Base-by-base conservation (phyloP, 345 rosid genomes). In the Microthlaspi erraticum region DNA sequence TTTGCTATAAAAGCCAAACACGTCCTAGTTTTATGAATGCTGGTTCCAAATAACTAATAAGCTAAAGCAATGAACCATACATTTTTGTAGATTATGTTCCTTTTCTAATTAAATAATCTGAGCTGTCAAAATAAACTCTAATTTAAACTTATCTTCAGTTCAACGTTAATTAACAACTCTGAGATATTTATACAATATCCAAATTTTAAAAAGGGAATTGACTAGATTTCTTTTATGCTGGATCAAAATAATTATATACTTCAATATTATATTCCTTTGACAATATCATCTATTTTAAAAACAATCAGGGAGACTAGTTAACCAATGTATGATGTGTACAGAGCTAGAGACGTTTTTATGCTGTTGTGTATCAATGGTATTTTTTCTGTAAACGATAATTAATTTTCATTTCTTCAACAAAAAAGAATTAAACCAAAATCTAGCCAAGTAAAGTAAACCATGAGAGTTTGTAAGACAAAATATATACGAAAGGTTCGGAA, bases 61-160 rank as follows among this genome's bases (percentile, higher is more conserved):
- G 59, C 71, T 64, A 38, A 48, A 65, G 59, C 71, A 73, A 38
- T 64, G 26, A 72, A 57, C 59, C 45, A 64, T 72, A 56, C 29
- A 26, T 72, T 26, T 52, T 29, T 16, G 26, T 29, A 64, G 18
- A 73, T 48, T 73, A 56, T 44, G 57, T 55, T 45, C 50, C 57
- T 65, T 73, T 49, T 43, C 29, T 29, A 8, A 17, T 29, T 38
- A 48, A 56, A 48, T 16, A 57, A 13, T 11, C 39, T 12, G 71
- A 64, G 59, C 51, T 64, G 64, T 46, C 44, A 46, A 26, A 11
- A 5, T 10, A 44, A 44, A 13, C 42, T 46, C 2, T 56, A 48
- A 64, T 29, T 64, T 56, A 6, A 48, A 29, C 45, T 73, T 65
- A 65, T 65, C 51, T 57, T 57, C 59, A 65, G 9, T 56, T 16